Evolutionary conservation across 768 basidiomycete genomes (phyloP), one percentile per base, ranked within the genome.

Genomic region (Collybia sordida): DNA sequence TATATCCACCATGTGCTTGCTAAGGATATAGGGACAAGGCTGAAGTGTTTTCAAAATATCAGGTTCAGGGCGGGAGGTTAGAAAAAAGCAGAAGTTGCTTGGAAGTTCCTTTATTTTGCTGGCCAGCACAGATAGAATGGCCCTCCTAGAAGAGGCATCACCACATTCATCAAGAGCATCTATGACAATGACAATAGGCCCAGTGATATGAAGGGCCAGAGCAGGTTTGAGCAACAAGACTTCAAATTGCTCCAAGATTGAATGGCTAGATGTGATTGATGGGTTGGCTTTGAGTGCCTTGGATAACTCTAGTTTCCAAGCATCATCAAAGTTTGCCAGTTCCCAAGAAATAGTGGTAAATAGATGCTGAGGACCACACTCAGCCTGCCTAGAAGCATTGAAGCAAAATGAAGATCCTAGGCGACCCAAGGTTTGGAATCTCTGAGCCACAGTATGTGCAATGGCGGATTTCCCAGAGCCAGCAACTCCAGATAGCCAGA

Each of bases 391-490:
- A 18, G 47, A 51, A 2, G 60, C 54, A 31, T 62, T 55, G 49
- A 70, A 72, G 53, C 65, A 67, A 50, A 68, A 71, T 17, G 57
- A 68, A 3, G 66, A 63, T 2, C 68, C 71, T 21, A 73, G 64
- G 7, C 47, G 39, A 1, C 54, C 52, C 14, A 47, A 34, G 2
- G 59, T 39, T n/a, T 54, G 39, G 12, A 64, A 57, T 17, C 48
- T 48, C 7, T 54, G 15, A 14, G 66, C 65, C 18, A 73, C 51
- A 6, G 69, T 65, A 31, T 67, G 62, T 5, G 70, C 63, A 12
- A 74, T 68, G 19, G 70, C 54, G 2, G 71, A 69, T 54, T 73
- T 74, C 4, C 73, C 73, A 9, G 53, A 57, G 11, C 73, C 73
- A n/a, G 71, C 69, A 14, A 55, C 51, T 21, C 67, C 72, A 39